These are phyloP conservation scores for Hypoxylon sp. DNA, from an alignment of 2,329 filamentous ascomycete genomes.

Conservation along the genomic window DNA sequence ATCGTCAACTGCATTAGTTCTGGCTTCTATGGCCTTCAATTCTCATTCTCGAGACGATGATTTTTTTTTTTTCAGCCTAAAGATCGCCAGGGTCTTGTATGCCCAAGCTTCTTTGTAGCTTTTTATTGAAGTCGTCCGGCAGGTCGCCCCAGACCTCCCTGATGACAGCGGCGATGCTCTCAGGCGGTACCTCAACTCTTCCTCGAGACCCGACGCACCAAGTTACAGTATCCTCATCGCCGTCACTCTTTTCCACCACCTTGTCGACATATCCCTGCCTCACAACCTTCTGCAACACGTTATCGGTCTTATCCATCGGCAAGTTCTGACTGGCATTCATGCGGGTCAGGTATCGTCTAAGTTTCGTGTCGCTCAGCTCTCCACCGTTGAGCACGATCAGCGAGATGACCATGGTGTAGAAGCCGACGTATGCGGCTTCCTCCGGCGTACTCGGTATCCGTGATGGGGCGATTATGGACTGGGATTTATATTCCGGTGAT, in stretches of 20 bases:
- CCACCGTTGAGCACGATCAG: conserved; percentile 83
- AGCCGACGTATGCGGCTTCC: conserved; percentile 84
- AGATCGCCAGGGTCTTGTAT: conserved; percentile 55
- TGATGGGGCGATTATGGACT: conserved; percentile 77
- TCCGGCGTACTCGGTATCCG: conserved; percentile 73
- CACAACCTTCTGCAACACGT: conserved; percentile 79
- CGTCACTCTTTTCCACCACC: conserved; percentile 73
- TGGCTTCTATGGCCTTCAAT: conserved; percentile 1
- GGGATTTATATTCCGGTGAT: conserved; percentile 75
- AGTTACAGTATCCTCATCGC: conserved; percentile 82
- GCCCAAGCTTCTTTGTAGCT: conserved; percentile 73
- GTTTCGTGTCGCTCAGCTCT: conserved; percentile 80
- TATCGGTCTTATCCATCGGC: conserved; percentile 81
- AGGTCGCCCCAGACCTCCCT: conserved; percentile 70
- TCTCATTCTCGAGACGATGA: conserved; percentile 40
- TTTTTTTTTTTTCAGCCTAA: conserved; percentile 37
- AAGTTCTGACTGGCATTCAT: conserved; percentile 83
- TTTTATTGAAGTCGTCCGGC: conserved; percentile 69
- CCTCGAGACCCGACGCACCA: conserved; percentile 89
- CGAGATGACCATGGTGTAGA: conserved; percentile 85
- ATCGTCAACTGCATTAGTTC: conserved; percentile 17
- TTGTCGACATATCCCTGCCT: conserved; percentile 88
- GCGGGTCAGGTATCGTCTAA: conserved; percentile 80
- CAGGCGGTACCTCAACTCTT: conserved; percentile 85
- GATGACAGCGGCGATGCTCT: conserved; percentile 80